A percentile compares a stretch with the other conserved stretches of the same genome.
phyloP scores from a whole-genome alignment of 306 rosid species.

The Glycine tomentella region DNA sequence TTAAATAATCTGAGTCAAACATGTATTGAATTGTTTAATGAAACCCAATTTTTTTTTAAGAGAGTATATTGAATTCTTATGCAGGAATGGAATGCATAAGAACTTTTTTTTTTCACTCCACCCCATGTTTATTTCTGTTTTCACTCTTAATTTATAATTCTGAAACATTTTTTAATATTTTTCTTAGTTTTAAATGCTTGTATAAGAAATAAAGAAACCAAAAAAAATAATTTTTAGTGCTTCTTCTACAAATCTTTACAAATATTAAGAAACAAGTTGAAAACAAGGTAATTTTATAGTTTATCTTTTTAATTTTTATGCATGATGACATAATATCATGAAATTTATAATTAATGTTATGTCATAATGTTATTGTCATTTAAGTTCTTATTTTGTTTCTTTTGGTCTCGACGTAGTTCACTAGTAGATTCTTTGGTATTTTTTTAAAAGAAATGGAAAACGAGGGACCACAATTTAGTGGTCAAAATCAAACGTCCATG shows the following conservation, averaged over 20 bases:
- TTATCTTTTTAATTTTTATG: not conserved
- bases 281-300: not conserved
- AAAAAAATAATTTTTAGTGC: not conserved
- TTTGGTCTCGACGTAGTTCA: not conserved
- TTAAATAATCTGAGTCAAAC: not conserved
- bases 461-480: not conserved
- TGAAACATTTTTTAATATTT: no score
- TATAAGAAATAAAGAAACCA: not conserved
- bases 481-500: not conserved
- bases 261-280: not conserved
- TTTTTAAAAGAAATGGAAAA: not conserved
- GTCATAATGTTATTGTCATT: conserved; percentile 26
- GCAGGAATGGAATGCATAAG: not conserved
- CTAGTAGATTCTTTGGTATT: no score
- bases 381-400: not conserved
- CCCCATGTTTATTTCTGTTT: not conserved
- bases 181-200: not conserved
- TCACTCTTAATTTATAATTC: no score
- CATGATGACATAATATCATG: not conserved
- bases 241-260: not conserved
- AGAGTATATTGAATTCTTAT: not conserved
- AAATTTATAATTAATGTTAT: not conserved
- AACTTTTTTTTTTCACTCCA: not conserved
- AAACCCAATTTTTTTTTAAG: not conserved
- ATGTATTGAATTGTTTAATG: not conserved